Evolutionary conservation across 164 flowering plant species (phyloP).

Genomic region (Sedum album): DNA sequence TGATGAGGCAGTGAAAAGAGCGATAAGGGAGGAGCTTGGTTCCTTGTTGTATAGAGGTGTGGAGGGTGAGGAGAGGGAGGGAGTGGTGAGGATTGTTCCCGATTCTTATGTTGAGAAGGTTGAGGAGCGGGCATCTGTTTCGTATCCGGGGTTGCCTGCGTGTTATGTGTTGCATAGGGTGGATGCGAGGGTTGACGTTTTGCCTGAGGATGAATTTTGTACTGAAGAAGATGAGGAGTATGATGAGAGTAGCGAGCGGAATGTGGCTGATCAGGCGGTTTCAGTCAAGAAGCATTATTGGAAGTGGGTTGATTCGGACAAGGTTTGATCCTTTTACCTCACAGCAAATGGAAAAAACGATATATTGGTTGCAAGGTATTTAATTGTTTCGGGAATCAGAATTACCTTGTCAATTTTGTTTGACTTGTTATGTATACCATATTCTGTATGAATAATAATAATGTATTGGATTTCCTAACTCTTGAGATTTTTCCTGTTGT

Average conservation of each 20-base stretch:
- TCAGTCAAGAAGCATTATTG: slow-evolving; percentile 72
- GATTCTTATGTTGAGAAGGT: slow-evolving; percentile 53
- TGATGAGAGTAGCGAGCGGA: slow-evolving; percentile 20
- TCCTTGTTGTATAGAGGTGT: slow-evolving; percentile 22
- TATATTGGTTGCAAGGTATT: background rate
- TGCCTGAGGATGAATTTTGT: slow-evolving; percentile 68
- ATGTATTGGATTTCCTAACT: background rate
- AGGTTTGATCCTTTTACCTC: slow-evolving; percentile 13
- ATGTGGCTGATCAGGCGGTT: slow-evolving; percentile 43
- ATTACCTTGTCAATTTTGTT: background rate
- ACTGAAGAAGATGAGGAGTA: slow-evolving; percentile 72
- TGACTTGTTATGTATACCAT: background rate
- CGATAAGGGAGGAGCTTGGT: slow-evolving; percentile 77
- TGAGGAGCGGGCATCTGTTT: slow-evolving; percentile 69
- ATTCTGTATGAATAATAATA: background rate
- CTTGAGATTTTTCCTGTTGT: background rate
- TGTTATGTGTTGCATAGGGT: slow-evolving; percentile 69
- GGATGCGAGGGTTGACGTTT: slow-evolving; percentile 67
- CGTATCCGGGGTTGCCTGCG: slow-evolving; percentile 94
- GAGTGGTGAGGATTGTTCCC: slow-evolving; percentile 38
- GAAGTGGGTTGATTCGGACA: slow-evolving; percentile 69
- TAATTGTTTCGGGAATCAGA: background rate
- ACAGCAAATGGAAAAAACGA: background rate
- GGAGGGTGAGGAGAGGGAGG: slow-evolving; percentile 3
- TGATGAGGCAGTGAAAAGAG: slow-evolving; percentile 52